phyloP scores from a whole-genome alignment of 306 rosid genomes.

The Morella rubra region DNA sequence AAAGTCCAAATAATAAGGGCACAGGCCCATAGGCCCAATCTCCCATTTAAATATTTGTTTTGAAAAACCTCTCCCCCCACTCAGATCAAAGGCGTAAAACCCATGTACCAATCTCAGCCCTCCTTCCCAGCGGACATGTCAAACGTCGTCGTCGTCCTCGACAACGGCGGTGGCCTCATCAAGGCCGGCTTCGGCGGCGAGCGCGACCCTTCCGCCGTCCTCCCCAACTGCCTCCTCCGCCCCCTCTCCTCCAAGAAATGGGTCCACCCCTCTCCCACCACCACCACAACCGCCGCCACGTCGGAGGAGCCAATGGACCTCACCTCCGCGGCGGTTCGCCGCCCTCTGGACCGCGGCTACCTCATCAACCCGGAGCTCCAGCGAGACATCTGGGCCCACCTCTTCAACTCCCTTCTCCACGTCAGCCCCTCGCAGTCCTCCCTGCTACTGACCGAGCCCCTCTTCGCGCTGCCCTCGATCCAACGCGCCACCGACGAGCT shows the following conservation, averaged over 20 bases:
- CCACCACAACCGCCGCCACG: constrained; percentile 33
- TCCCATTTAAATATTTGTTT: no score
- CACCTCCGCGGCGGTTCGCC: constrained; percentile 87
- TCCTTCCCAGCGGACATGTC: constrained; percentile 26
- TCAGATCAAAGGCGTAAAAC: neutral
- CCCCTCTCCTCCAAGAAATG: constrained; percentile 77
- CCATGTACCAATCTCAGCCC: neutral
- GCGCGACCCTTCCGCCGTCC: constrained; percentile 56
- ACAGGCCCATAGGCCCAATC: no score
- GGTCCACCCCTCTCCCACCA: constrained; percentile 61
- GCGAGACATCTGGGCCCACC: constrained; percentile 91
- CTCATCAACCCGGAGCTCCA: constrained; percentile 87
- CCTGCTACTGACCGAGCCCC: constrained; percentile 84
- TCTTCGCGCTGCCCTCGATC: constrained; percentile 78
- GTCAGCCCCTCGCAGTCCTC: constrained; percentile 59
- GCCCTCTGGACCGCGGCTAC: constrained; percentile 90
- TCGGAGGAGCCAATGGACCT: constrained; percentile 52
- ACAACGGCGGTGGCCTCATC: constrained; percentile 92
- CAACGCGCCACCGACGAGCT: constrained; percentile 81
- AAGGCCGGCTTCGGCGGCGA: constrained; percentile 88
- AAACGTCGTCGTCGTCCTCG: constrained; percentile 65
- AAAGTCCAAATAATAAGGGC: no score
- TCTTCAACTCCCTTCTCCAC: constrained; percentile 69
- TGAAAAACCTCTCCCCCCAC: neutral
- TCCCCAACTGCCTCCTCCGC: constrained; percentile 81